Base-by-base conservation (phyloP, 2,329 filamentous ascomycete genomes). In the Fusarium fracticaudum region DNA sequence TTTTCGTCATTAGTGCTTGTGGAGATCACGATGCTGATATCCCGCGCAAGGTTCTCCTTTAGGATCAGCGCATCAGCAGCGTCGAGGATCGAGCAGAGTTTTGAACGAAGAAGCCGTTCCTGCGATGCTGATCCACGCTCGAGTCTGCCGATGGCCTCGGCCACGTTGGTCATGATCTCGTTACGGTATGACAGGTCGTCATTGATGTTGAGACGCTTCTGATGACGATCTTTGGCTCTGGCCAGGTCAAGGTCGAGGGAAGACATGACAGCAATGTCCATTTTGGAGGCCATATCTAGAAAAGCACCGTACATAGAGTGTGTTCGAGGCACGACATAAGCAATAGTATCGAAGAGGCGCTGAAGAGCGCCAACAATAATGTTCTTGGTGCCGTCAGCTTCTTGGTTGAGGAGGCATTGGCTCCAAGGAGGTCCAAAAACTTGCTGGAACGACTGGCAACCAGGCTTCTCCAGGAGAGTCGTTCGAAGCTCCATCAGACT, bases 301-400 rank as follows among this genome's bases (percentile, higher is more conserved):
- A 62, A 65, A 15, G 57, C 38, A 15, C 45, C 45, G 12, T 55
- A 55, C 31, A 62, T 13, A 51, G 24, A 9, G 24, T 40, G 33
- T n/a, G 45, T 26, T 17, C 22, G 38, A 26, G 38, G 31, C 13
- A 65, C 45, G 3, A 45, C 57, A 29, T 51, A 44, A 10, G 41
- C 62, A 43, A 62, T 65, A 29, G 35, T 31, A 12, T 65, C 57
- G 9, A 51, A 62, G 10, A 65, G 33, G 5, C 45, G 57, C 11
- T 65, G 62, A 33, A 65, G 62, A 15, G 62, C 62, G 18, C 62
- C 57, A 20, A 65, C 38, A 17, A 64, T 26, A 15, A 61, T 64
- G 14, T 64, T 64, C 37, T 44, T 64, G 8, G 24, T 40, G 8
- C 62, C 55, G 6, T 62, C 38, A 35, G 55, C 44, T 29, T 44